Evolutionary conservation across 257 asterid genomes (phyloP).

Genomic region (Salvia splendens): DNA sequence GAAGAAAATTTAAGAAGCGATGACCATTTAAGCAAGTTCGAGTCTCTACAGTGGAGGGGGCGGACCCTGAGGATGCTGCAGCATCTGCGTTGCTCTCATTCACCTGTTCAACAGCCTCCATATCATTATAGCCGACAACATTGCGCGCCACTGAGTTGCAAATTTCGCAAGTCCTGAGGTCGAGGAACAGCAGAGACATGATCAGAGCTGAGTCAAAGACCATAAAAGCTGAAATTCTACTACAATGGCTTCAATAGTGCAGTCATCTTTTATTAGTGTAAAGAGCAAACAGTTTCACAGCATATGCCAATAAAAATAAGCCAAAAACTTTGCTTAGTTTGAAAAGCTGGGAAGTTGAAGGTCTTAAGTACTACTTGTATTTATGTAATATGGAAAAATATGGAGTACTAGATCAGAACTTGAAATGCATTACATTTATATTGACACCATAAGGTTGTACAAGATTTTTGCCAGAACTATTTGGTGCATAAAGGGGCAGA

Average conservation of each 20-base stretch:
- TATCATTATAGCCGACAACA: constrained; percentile 61
- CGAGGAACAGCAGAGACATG: background rate
- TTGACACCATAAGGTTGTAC: background rate
- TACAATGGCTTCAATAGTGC: background rate
- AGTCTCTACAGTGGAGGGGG: constrained; percentile 37
- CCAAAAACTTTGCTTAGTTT: background rate
- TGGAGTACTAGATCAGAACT: background rate
- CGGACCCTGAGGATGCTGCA: constrained; percentile 6
- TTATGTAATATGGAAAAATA: background rate
- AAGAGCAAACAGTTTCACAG: background rate
- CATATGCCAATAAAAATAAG: constrained; percentile 1
- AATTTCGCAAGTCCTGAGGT: constrained; percentile 81
- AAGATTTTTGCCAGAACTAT: constrained; percentile 12
- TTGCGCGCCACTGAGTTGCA: constrained; percentile 81
- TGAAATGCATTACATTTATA: background rate
- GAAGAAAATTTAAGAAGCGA: constrained; percentile 67
- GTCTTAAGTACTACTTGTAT: background rate
- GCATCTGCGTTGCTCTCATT: constrained; percentile 42
- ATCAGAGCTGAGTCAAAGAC: constrained; percentile 18
- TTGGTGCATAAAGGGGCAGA: background rate
- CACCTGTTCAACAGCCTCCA: constrained; percentile 48
- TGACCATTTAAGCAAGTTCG: constrained; percentile 75
- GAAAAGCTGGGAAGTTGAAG: constrained; percentile 1
- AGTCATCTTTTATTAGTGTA: background rate
- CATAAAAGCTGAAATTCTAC: background rate